Base-by-base conservation (phyloP, 371 early-diverging fungal species). In the Actinomucor elegans region DNA sequence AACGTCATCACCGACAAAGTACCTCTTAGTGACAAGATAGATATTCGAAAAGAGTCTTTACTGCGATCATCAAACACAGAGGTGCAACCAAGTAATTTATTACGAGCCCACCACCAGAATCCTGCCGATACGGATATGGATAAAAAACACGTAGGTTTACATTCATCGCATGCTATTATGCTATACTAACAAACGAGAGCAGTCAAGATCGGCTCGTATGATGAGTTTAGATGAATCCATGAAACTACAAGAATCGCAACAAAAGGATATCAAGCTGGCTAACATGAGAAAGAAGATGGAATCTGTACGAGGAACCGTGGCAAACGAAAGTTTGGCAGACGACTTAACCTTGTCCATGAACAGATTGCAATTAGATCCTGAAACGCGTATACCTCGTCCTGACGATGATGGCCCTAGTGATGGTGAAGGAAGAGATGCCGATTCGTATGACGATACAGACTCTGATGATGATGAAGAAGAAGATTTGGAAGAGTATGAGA, bases 191-290 rank as follows among this genome's bases (percentile, higher is more conserved):
- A n/a, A n/a, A n/a, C n/a, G n/a, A n/a, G n/a, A n/a, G n/a, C n/a
- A 48, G 55, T 11, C 43, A 5, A 48, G 35, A 31, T 14, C 33
- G 5, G 24, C 59, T 8, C 59, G 60, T 21, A 66, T 73, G 64
- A 65, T 73, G 35, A 57, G 66, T 44, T 44, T 73, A 15, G 65
- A 73, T 15, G 74, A 73, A 46, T 73, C 74, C 0, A 52, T 73
- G 24, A 48, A 67, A 38, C 18, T 73, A 31, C 70, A 73, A 24
- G 66, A 69, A 37, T 52, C 49, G 6, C 67, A 70, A 32, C 65
- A 62, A 44, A 63, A 67, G 40, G 57, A 56, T 24, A 60, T 64
- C 6, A 67, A 69, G 51, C 53, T 63, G 31, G 71, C 67, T 2
- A 67, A 64, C 35, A 31, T 71, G 52, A 57, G 46, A 28, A 57